Percentiles rank a stretch among this genome's conserved stretches.
Conservation (phyloP, 768 basidiomycete genomes). For the Podaxis rugospora region DNA sequence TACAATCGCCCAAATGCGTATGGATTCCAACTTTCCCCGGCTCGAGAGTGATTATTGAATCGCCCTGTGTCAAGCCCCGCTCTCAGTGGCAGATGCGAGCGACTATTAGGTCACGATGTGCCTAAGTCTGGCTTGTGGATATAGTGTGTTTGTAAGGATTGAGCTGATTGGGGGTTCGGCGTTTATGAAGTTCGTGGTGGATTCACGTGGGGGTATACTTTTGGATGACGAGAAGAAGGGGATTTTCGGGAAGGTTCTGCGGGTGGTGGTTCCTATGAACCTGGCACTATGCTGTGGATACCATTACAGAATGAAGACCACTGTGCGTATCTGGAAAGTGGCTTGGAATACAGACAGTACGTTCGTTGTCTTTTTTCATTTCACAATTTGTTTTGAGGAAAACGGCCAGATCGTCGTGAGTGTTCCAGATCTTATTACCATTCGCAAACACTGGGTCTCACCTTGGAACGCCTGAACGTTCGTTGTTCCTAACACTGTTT, state of each 20-base stretch:
- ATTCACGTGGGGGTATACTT: constrained; percentile 33
- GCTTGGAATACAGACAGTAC: constrained; percentile 23
- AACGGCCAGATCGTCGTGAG: constrained; percentile 38
- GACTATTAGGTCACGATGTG: constrained; percentile 44
- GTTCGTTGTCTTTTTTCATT: background rate
- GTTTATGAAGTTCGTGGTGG: constrained; percentile 30
- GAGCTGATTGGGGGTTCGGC: background rate
- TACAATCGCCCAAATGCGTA: constrained; percentile 29
- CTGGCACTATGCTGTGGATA: constrained; percentile 34
- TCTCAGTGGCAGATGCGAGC: constrained; percentile 29
- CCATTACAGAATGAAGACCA: constrained; percentile 66
- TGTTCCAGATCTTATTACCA: constrained; percentile 66
- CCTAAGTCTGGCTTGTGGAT: constrained; percentile 50
- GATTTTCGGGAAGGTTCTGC: constrained; percentile 5
- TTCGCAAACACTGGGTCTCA: constrained; percentile 56
- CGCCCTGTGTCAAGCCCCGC: constrained; percentile 38
- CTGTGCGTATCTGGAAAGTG: constrained; percentile 37
- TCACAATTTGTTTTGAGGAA: background rate
- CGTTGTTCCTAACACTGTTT: background rate
- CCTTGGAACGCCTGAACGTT: constrained; percentile 54
- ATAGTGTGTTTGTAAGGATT: background rate
- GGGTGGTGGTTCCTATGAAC: constrained; percentile 9
- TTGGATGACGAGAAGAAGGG: constrained; percentile 27
- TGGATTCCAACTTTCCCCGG: background rate
- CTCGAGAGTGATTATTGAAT: background rate